These are phyloP conservation scores for Fusarium sp. DNA, from an alignment of 2,329 filamentous ascomycete species.

Conservation along the genomic window DNA sequence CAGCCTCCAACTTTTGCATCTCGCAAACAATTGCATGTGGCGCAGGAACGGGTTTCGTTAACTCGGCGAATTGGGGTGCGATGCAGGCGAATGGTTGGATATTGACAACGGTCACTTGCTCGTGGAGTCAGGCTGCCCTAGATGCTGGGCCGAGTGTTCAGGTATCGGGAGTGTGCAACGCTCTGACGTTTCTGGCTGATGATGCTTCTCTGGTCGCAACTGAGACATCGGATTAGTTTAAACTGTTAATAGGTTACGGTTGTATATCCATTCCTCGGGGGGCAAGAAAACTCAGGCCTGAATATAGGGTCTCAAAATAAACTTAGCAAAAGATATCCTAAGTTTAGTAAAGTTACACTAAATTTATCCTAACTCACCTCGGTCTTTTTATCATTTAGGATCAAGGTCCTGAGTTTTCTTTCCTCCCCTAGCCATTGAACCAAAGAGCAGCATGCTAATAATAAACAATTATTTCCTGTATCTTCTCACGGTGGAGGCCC, in stretches of 20 bases:
- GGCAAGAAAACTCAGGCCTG: too few relatives aligned
- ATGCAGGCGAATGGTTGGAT: background rate
- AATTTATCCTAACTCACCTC: too few relatives aligned
- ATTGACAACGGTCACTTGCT: background rate
- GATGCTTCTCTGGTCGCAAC: background rate
- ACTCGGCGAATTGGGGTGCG: background rate
- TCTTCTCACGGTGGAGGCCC: background rate
- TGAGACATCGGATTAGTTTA: background rate
- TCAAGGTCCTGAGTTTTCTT: too few relatives aligned
- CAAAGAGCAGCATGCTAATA: too few relatives aligned
- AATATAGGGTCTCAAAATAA: too few relatives aligned
- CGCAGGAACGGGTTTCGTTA: background rate
- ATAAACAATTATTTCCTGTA: too few relatives aligned
- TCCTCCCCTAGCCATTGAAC: too few relatives aligned
- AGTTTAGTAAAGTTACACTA: too few relatives aligned
- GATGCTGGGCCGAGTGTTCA: background rate
- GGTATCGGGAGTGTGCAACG: background rate
- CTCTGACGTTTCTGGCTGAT: background rate
- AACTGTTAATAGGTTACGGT: too few relatives aligned
- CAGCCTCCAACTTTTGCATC: background rate
- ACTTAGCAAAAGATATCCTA: too few relatives aligned
- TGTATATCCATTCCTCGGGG: too few relatives aligned
- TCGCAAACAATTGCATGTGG: background rate
- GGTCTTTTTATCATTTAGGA: too few relatives aligned
- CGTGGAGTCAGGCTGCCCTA: background rate